Conservation (phyloP, 164 flowering plant genomes). For the Platanus orientalis region DNA sequence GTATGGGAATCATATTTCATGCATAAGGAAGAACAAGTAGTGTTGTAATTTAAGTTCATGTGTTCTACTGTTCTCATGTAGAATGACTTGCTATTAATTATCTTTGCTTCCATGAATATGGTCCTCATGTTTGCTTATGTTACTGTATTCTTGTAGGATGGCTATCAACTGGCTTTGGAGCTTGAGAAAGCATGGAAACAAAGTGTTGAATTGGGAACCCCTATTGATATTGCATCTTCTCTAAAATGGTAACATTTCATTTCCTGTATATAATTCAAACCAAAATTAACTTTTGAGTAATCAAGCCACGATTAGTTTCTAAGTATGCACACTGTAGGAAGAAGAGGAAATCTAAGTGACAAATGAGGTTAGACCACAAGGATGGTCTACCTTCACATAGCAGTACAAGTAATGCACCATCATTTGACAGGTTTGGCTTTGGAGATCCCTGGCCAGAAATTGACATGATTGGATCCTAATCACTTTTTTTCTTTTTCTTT, state of each 20-base stretch:
- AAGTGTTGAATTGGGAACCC: constrained; percentile 44
- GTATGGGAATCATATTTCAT: not conserved
- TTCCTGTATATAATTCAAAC: constrained; percentile 3
- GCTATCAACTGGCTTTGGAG: constrained; percentile 84
- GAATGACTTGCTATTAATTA: not conserved
- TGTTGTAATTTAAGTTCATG: not conserved
- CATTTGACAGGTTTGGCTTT: no score
- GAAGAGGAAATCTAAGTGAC: not conserved
- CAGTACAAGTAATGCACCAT: no score
- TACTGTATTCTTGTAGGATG: constrained; percentile 50
- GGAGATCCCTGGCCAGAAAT: no score
- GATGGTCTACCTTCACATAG: not conserved
- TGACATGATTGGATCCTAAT: no score
- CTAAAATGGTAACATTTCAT: constrained; percentile 52
- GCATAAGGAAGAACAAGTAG: not conserved
- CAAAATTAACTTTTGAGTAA: constrained; percentile 1
- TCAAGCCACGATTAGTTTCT: not conserved
- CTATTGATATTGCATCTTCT: constrained; percentile 62
- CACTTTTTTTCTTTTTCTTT: no score
- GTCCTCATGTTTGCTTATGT: not conserved
- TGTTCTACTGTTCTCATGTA: not conserved
- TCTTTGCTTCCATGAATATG: not conserved
- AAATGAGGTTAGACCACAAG: not conserved
- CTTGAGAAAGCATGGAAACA: constrained; percentile 72
- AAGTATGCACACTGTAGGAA: not conserved